phyloP scores from a whole-genome alignment of 192 early-diverging fungal species.

The Cetraspora pellucida region DNA sequence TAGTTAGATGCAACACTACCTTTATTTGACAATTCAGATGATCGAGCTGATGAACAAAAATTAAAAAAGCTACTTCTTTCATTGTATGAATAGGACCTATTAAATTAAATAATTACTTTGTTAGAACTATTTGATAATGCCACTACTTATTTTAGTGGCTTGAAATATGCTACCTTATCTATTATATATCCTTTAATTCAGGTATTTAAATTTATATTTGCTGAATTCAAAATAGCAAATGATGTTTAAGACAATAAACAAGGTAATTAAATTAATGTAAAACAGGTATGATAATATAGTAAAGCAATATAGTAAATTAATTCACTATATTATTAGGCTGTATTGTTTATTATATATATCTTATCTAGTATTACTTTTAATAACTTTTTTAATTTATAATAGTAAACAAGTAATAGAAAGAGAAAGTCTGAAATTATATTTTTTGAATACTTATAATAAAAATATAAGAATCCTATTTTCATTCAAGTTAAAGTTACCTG shows the following conservation, averaged over 20 bases:
- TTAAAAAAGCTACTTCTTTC: neutral
- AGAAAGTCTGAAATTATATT: too few species aligned
- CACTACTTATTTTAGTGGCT: neutral
- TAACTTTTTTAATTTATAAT: too few species aligned
- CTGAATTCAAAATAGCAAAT: neutral
- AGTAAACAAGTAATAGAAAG: too few species aligned
- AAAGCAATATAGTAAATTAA: too few species aligned
- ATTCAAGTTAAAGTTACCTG: too few species aligned
- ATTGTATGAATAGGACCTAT: neutral
- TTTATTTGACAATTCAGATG: neutral
- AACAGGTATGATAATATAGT: too few species aligned
- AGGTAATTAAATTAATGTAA: too few species aligned
- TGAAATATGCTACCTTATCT: neutral
- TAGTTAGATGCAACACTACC: neutral
- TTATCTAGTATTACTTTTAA: too few species aligned
- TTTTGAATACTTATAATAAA: too few species aligned
- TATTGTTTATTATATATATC: too few species aligned
- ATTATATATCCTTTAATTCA: constrained; percentile 7
- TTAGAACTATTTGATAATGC: neutral
- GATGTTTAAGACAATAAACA: neutral
- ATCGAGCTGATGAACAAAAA: neutral
- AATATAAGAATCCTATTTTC: too few species aligned
- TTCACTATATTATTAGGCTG: too few species aligned
- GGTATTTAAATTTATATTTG: neutral
- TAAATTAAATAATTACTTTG: neutral